A percentile compares a stretch with the other conserved stretches of the same genome.
These are phyloP conservation scores for Saccharomyces hybrid DNA, from an alignment of 1,139 yeast species.

Conservation along the genomic window DNA sequence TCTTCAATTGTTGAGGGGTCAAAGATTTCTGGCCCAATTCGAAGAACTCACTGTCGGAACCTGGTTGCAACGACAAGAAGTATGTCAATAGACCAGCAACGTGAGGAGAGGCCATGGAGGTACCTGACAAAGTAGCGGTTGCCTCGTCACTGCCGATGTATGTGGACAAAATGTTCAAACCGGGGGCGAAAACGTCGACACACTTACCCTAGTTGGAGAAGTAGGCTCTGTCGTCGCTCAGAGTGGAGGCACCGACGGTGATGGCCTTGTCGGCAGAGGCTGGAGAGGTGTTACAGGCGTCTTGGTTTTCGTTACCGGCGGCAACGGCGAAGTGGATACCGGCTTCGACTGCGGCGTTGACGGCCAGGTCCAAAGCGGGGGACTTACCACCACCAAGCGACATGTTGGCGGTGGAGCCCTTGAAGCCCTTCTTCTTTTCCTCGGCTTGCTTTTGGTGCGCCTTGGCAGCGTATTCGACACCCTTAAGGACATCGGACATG, in stretches of 20 bases:
- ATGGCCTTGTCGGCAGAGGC: conserved; percentile 70
- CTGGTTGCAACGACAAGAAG: conserved; percentile 87
- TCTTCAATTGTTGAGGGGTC: conserved; percentile 82
- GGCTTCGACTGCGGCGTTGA: conserved; percentile 72
- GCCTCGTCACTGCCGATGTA: conserved; percentile 81
- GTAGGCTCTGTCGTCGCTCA: conserved; percentile 67
- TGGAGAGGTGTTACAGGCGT: conserved; percentile 79
- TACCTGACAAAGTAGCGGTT: conserved; percentile 89
- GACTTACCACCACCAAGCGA: conserved; percentile 85
- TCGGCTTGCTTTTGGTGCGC: conserved; percentile 53
- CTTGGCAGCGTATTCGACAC: conserved; percentile 70
- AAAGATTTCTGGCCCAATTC: conserved; percentile 51
- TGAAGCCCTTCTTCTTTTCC: conserved; percentile 53
- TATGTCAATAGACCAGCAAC: conserved; percentile 85
- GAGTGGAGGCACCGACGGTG: conserved; percentile 78
- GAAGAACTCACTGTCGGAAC: conserved; percentile 63
- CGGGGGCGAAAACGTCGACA: conserved; percentile 83
- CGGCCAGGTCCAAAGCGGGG: conserved; percentile 73
- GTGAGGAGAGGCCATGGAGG: conserved; percentile 99
- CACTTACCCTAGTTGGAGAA: conserved; percentile 79
- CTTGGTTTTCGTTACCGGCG: conserved; percentile 81
- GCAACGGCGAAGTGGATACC: conserved; percentile 83
- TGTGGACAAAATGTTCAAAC: conserved; percentile 70
- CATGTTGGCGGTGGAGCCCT: conserved; percentile 86
- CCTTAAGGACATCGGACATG: conserved; percentile 74